Percentiles rank a stretch among this genome's conserved stretches.
These are phyloP conservation scores for Exophiala viscosa DNA, from an alignment of 2,329 filamentous ascomycete genomes.

Conservation along the genomic window DNA sequence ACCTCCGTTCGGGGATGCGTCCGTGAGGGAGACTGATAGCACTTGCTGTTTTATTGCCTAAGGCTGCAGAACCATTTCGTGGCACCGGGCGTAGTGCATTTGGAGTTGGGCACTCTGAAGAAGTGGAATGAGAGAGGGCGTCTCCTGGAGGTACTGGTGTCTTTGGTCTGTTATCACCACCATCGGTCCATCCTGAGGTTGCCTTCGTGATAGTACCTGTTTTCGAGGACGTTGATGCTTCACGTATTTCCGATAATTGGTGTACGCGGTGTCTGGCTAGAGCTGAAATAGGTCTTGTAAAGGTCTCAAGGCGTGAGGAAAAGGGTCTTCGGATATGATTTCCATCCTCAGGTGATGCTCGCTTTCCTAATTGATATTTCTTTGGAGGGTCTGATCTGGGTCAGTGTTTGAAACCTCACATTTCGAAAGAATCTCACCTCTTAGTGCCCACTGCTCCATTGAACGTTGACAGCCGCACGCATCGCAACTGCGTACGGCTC, in stretches of 20 bases:
- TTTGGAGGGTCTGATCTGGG: conserved; percentile 11
- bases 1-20: conserved; percentile 25
- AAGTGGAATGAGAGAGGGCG: conserved; percentile 19
- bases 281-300: conserved; percentile 21
- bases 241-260: conserved; percentile 26
- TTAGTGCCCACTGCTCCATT: conserved; percentile 15
- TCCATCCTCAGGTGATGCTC: conserved; percentile 17
- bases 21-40: conserved; percentile 23
- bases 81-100: conserved; percentile 7
- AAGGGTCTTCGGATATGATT: conserved; percentile 13
- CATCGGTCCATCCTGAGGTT: conserved; percentile 13
- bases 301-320: conserved; percentile 15
- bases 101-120: conserved; percentile 21
- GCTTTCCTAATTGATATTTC: conserved; percentile 13
- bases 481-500: conserved; percentile 4
- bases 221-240: conserved; percentile 24
- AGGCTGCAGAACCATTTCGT: conserved; percentile 1
- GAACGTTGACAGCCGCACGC: background rate
- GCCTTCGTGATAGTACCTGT: conserved; percentile 3
- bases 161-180: conserved; percentile 13
- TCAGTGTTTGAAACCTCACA: background rate
- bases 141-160: conserved; percentile 8
- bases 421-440: conserved; percentile 5
- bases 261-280: conserved; percentile 21
- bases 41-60: conserved; percentile 24